Conservation (phyloP, 2,329 filamentous ascomycete genomes). For the Pseudocercospora cruenta region DNA sequence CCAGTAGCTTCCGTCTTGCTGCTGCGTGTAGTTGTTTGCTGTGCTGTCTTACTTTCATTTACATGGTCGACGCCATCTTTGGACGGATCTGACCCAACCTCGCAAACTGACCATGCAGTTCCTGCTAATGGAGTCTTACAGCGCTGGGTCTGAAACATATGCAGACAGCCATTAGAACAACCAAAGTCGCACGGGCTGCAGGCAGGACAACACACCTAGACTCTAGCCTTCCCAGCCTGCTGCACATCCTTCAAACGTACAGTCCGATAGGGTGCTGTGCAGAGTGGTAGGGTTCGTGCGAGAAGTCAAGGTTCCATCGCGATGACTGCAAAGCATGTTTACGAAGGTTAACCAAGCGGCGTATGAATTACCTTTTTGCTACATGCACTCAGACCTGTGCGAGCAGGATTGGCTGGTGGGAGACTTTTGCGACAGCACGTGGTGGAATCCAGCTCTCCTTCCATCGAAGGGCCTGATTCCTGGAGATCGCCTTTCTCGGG, state of each 20-base stretch:
- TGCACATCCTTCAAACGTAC: neutral
- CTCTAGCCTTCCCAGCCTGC: neutral
- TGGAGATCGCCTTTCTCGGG: too few relatives aligned
- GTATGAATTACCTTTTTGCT: too few relatives aligned
- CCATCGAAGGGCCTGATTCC: too few relatives aligned
- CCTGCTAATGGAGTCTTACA: conserved; percentile 2
- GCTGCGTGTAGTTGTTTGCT: neutral
- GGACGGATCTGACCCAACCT: neutral
- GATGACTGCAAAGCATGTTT: too few relatives aligned
- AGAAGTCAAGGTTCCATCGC: too few relatives aligned
- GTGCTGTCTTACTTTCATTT: neutral
- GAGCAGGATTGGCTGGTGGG: too few relatives aligned
- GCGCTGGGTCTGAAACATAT: neutral
- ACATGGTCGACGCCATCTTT: neutral
- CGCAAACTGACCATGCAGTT: neutral
- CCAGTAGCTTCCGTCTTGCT: neutral
- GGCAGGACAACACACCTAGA: neutral
- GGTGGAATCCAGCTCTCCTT: too few relatives aligned
- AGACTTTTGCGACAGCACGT: too few relatives aligned
- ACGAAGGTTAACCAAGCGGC: too few relatives aligned
- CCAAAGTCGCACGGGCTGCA: neutral
- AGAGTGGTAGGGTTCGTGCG: neutral
- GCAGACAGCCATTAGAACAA: neutral
- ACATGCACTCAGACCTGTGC: too few relatives aligned
- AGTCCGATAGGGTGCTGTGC: neutral